Evolutionary conservation across 2,329 filamentous ascomycete genomes (phyloP).

Genomic region (Fusarium subtropicale): DNA sequence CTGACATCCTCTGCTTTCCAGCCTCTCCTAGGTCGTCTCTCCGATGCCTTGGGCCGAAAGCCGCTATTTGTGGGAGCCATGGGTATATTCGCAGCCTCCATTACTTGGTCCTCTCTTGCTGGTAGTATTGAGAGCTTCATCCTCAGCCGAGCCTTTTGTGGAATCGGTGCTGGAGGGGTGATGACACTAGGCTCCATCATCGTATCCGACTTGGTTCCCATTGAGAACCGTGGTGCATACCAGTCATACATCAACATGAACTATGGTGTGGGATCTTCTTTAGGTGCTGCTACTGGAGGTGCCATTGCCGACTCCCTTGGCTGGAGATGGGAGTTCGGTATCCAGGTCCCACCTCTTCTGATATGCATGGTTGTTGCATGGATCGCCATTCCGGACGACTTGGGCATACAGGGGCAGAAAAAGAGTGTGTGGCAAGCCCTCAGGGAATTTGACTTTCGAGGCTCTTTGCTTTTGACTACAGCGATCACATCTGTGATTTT

Average conservation of each 20-base stretch:
- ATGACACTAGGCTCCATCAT: slow-evolving; percentile 77
- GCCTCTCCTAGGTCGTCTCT: slow-evolving; percentile 78
- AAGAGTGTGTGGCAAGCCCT: slow-evolving; percentile 62
- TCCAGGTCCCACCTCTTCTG: slow-evolving; percentile 67
- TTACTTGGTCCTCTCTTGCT: slow-evolving; percentile 76
- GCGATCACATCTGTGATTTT: slow-evolving; percentile 69
- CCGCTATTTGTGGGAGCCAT: slow-evolving; percentile 72
- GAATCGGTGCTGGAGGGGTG: slow-evolving; percentile 78
- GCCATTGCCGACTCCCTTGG: slow-evolving; percentile 76
- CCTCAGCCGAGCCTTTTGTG: slow-evolving; percentile 75
- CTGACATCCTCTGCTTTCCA: slow-evolving; percentile 82
- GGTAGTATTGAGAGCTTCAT: slow-evolving; percentile 77
- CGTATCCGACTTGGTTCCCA: slow-evolving; percentile 78
- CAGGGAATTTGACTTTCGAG: slow-evolving; percentile 67
- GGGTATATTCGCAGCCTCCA: slow-evolving; percentile 72
- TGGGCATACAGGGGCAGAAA: slow-evolving; percentile 62
- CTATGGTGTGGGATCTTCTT: slow-evolving; percentile 67
- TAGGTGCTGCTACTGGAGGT: slow-evolving; percentile 77
- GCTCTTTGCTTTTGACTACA: slow-evolving; percentile 64
- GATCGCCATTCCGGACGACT: slow-evolving; percentile 62
- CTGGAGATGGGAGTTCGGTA: slow-evolving; percentile 78
- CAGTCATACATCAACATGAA: slow-evolving; percentile 77
- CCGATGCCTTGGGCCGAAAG: slow-evolving; percentile 78
- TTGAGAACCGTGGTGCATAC: slow-evolving; percentile 75
- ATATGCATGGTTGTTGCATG: slow-evolving; percentile 60